phyloP scores from a whole-genome alignment of 2,329 filamentous ascomycete species.

The Xylaria multiplex region DNA sequence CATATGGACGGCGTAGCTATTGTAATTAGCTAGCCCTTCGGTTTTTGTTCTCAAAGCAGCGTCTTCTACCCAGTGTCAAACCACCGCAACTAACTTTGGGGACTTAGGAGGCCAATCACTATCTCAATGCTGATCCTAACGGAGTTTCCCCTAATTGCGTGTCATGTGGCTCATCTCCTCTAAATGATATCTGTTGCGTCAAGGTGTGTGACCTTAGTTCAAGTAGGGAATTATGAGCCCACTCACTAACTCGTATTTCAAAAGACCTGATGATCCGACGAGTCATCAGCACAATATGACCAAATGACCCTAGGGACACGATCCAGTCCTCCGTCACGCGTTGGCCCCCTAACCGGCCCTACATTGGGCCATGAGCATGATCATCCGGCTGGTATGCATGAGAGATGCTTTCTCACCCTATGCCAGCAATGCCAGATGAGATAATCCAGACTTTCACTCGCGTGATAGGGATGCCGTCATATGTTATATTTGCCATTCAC shows the following conservation, averaged over 20 bases:
- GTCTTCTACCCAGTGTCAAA: background rate
- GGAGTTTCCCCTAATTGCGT: background rate
- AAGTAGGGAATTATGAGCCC: background rate
- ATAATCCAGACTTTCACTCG: background rate
- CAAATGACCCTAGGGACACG: background rate
- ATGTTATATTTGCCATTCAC: background rate
- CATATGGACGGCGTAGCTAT: background rate
- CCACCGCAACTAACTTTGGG: background rate
- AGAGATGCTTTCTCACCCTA: no score
- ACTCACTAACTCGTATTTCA: background rate
- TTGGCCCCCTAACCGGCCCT: background rate
- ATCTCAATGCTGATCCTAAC: background rate
- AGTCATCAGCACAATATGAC: background rate
- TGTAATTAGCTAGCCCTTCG: background rate
- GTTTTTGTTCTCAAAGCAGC: background rate
- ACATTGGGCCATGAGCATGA: background rate
- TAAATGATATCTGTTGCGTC: background rate
- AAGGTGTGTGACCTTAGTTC: background rate
- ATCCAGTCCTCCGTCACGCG: background rate
- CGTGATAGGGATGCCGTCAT: slow-evolving; percentile 2
- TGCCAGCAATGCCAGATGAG: slow-evolving; percentile 1
- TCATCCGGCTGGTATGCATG: background rate
- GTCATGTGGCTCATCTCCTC: background rate
- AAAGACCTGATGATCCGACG: background rate
- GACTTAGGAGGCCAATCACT: background rate